Base-by-base conservation (phyloP, 805 yeast genomes). In the Ogataea ganodermae region DNA sequence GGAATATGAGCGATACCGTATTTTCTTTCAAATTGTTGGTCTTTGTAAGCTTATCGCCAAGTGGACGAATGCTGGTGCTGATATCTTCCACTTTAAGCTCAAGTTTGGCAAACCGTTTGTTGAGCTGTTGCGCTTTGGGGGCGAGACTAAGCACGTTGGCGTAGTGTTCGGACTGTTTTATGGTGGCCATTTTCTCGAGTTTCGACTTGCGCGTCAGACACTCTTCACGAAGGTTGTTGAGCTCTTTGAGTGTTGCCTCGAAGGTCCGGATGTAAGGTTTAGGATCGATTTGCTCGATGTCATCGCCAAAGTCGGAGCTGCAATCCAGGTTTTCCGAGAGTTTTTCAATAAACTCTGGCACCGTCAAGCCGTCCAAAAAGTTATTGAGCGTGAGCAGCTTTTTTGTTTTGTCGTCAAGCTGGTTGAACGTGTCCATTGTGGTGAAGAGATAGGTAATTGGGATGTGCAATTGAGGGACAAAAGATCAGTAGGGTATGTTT, bases 191-290 rank as follows among this genome's bases (percentile, higher is more conserved):
- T 16, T 68, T 69, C 40, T 78, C 84, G 18, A 83, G 72, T n/a
- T 68, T 67, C 3, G 68, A 68, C 52, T 81, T 83, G 45, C 74
- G 75, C 13, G 65, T 62, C 4, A 67, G 62, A 2, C 90, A 79
- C 36, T 84, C 84, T 1, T 74, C 77, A 38, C 75, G 75, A 35
- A 94, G 67, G 42, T 73, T 73, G 57, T 81, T 79, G 53, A 92
- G 70, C 59, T 89, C 92, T 38, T 81, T 75, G 37, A 90, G 70
- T 2, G 94, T 88, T 1, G 91, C 81, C 62, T 92, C 97, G 65
- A 94, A 91, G 0, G 96, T 89, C 56, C 97, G 79, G 39, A 92
- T 92, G 62, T 88, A 94, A 1, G 98, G 98, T 60, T 89, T 89
- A 1, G 98, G 97, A 60, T 94, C 97, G 45, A 89, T 67, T 59